Conservation (phyloP, 257 asterid species). For the Linaria vulgaris region DNA sequence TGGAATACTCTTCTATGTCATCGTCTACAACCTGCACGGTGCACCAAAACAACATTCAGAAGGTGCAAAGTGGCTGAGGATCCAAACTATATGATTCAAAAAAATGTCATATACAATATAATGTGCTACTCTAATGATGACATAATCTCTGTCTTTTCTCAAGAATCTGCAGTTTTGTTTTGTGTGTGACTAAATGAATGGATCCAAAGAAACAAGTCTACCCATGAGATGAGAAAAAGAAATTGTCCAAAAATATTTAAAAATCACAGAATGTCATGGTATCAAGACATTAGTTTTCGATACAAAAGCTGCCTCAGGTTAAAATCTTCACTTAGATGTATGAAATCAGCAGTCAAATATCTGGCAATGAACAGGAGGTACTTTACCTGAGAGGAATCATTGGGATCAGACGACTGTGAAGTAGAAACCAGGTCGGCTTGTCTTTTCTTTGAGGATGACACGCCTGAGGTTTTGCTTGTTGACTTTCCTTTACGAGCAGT, state of each 20-base stretch:
- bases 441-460: slow-evolving; percentile 32
- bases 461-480: slow-evolving; percentile 19
- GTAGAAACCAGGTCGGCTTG: slow-evolving; percentile 21
- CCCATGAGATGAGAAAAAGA: too few species aligned
- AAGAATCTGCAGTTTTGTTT: too few species aligned
- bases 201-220: too few species aligned
- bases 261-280: too few species aligned
- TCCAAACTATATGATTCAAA: too few species aligned
- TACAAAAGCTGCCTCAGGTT: neutral
- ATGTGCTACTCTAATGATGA: too few species aligned
- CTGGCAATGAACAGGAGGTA: neutral
- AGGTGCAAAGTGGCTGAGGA: too few species aligned
- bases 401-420: slow-evolving; percentile 28
- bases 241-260: too few species aligned
- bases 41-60: neutral
- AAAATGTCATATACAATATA: neutral
- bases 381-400: slow-evolving; percentile 36
- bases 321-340: too few species aligned
- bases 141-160: too few species aligned
- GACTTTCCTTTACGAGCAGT: slow-evolving; percentile 28
- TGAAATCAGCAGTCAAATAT: neutral
- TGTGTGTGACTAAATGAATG: too few species aligned
- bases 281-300: too few species aligned
- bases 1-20: slow-evolving; percentile 63
- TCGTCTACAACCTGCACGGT: slow-evolving; percentile 51